Percentiles rank a stretch among this genome's conserved stretches.
Evolutionary conservation across 306 rosid genomes (phyloP).

Genomic region (Casuarina cunninghamiana): DNA sequence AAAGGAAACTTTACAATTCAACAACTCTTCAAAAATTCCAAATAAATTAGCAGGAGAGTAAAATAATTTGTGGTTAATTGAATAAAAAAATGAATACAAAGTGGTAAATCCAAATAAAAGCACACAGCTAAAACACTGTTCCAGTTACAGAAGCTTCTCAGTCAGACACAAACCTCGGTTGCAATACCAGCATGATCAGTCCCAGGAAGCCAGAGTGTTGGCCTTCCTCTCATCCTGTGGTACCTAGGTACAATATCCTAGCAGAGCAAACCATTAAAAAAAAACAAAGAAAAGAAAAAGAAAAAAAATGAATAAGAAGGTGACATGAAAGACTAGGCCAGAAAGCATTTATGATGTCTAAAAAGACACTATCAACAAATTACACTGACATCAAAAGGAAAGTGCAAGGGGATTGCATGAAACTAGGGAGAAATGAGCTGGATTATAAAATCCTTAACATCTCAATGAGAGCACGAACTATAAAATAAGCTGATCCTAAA

Average conservation of each 20-base stretch:
- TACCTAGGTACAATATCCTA: slow-evolving; percentile 97
- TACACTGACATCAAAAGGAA: neutral
- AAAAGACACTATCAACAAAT: neutral
- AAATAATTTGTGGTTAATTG: neutral
- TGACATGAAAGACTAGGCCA: slow-evolving; percentile 13
- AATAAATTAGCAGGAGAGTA: too few relatives aligned
- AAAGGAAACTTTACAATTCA: neutral
- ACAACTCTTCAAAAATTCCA: too few relatives aligned
- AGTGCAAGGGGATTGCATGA: neutral
- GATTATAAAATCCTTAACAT: neutral
- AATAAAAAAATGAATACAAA: neutral
- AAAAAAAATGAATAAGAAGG: neutral
- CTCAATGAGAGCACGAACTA: neutral
- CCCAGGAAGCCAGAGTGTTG: slow-evolving; percentile 98
- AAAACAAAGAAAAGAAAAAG: slow-evolving; percentile 11
- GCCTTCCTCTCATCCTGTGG: slow-evolving; percentile 94
- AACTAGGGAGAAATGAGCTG: too few relatives aligned
- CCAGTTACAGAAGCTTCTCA: slow-evolving; percentile 5
- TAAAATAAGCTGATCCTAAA: neutral
- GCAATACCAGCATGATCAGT: slow-evolving; percentile 99
- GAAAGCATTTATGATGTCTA: neutral
- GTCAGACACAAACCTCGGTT: slow-evolving; percentile 72
- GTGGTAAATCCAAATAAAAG: slow-evolving; percentile 13
- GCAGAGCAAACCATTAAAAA: slow-evolving; percentile 27
- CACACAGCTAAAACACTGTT: slow-evolving; percentile 11